Evolutionary conservation across 768 basidiomycete genomes (phyloP).

Genomic region (Mycena filopes): DNA sequence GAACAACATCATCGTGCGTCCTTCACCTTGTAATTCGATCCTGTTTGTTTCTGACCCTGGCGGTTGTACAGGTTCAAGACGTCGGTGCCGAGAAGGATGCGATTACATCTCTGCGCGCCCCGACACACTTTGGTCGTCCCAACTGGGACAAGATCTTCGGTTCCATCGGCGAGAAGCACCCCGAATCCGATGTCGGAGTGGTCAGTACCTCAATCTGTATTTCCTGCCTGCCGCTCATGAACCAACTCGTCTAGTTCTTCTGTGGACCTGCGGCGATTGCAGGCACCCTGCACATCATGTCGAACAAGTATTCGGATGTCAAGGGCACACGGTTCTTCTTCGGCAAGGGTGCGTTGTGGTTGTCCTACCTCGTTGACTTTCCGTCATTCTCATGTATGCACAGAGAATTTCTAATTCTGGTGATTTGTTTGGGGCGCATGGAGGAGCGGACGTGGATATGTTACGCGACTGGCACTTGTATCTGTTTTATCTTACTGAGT

Average conservation of each 20-base stretch:
- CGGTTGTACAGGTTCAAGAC: constrained; percentile 70
- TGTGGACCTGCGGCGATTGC: constrained; percentile 70
- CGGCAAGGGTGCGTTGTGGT: constrained; percentile 62
- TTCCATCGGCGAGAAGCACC: constrained; percentile 84
- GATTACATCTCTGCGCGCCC: constrained; percentile 88
- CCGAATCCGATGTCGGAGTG: constrained; percentile 91
- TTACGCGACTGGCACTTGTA: constrained; percentile 23
- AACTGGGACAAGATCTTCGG: constrained; percentile 85
- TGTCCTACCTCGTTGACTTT: background rate
- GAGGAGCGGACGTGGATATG: constrained; percentile 22
- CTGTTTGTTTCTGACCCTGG: background rate
- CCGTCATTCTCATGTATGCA: background rate
- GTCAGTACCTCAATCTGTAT: constrained; percentile 52
- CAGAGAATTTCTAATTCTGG: constrained; percentile 33
- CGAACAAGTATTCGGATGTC: constrained; percentile 71
- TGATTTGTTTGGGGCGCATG: background rate
- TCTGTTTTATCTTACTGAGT: constrained; percentile 28
- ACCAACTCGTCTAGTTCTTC: constrained; percentile 54
- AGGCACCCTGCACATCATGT: constrained; percentile 64
- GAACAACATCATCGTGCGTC: constrained; percentile 87
- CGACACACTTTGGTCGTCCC: constrained; percentile 93
- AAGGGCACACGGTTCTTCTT: constrained; percentile 71
- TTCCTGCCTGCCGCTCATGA: background rate
- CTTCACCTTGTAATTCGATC: background rate
- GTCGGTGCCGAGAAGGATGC: constrained; percentile 95